Percentiles rank a stretch among this genome's conserved stretches.
Evolutionary conservation across 169 alveolate species (phyloP).

Genomic region (Cryptosporidium sp.): DNA sequence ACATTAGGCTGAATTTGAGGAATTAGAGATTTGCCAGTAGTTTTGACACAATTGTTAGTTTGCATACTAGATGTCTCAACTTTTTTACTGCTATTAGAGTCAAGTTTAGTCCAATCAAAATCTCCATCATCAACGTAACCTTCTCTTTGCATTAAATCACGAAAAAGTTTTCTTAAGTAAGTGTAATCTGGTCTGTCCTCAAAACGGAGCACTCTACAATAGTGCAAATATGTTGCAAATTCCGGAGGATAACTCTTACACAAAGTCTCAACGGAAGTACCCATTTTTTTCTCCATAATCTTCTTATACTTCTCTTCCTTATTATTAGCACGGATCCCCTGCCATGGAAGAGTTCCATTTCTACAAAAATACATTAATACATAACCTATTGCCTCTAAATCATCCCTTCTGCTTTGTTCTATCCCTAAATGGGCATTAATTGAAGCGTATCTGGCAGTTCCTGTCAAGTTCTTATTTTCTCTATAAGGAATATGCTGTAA

Average conservation of each 20-base stretch:
- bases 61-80: not conserved
- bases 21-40: not conserved
- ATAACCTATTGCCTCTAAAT: conserved; percentile 91
- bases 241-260: conserved; percentile 87
- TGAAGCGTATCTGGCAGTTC: conserved; percentile 90
- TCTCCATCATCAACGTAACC: conserved; percentile 69
- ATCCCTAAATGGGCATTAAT: conserved; percentile 83
- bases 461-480: conserved; percentile 86
- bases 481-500: conserved; percentile 86
- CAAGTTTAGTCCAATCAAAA: conserved; percentile 59
- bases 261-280: conserved; percentile 86
- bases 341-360: conserved; percentile 90
- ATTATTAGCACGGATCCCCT: conserved; percentile 84
- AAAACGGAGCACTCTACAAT: conserved; percentile 82
- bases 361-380: conserved; percentile 85
- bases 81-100: conserved; percentile 13
- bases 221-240: conserved; percentile 81
- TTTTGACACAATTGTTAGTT: not conserved
- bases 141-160: conserved; percentile 75
- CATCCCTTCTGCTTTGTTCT: conserved; percentile 91
- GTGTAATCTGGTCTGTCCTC: conserved; percentile 89
- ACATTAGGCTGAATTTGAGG: conserved; percentile 12
- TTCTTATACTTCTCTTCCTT: conserved; percentile 87
- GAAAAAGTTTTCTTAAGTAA: conserved; percentile 81
- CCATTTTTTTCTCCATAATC: conserved; percentile 88